Evolutionary conservation across 805 yeast genomes (phyloP), one percentile per base, ranked within the genome.

Genomic region (Scheffersomyces spartinae): DNA sequence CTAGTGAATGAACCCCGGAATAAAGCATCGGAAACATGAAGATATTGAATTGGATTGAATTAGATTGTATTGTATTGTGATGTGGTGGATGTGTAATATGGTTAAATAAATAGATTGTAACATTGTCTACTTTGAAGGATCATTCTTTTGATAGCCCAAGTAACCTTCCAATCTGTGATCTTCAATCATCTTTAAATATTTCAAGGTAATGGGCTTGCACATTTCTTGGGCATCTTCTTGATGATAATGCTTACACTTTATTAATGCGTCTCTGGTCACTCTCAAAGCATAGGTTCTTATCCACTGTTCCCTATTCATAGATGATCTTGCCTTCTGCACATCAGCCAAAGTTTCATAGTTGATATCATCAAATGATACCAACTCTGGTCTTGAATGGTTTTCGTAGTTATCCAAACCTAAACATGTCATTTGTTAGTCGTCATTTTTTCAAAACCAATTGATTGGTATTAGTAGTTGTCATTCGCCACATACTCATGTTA

Each of bases 131-230:
- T 80, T 78, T 18, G 81, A 62, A 23, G 88, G 91, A 47, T 81
- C 94, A 55, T 81, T 81, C 68, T 82, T 77, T 60, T 82, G 93
- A 59, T 81, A 80, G n/a, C 84, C 88, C 45, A 74, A 58, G 55
- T 66, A 80, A 22, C 94, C 94, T 39, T 71, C 67, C 32, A 77
- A 65, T 39, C 73, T 68, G 39, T 77, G 68, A 26, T 65, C 54
- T 29, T 83, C 86, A 30, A 81, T 61, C 80, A 82, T 64, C 40
- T 76, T 80, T 61, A 82, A 56, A 50, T 82, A 81, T 57, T 62
- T 71, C 55, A 78, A 76, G 16, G 85, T 79, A 41, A 82, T 60
- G 24, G 80, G 81, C 51, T 76, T 71, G 58, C 94, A 82, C 51
- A 79, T 82, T 57, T 80, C 85, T 36, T 59, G 64, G 12, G 63